Evolutionary conservation across 441 rosid genomes (phyloP), one percentile per base, ranked within the genome.

Genomic region (Cnidoscolus chayamansa): DNA sequence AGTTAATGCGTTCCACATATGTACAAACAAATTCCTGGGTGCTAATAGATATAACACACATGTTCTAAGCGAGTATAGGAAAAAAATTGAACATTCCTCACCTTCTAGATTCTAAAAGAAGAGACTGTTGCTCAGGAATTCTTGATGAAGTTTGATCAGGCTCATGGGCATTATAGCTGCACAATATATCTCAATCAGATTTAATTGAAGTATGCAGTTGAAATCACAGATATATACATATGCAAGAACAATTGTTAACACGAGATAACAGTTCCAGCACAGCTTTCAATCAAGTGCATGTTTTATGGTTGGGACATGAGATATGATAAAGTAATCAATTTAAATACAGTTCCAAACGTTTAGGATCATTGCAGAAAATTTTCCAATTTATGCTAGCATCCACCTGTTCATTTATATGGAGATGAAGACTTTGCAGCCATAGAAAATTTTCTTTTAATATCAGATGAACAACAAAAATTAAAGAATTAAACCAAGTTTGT

Each of bases 101-200:
- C 96, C 92, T 85, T 85, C 82, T 83, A 45, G 92, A 79, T 49
- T 87, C 86, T 73, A 84, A 75, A 61, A 87, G 85, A 80, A 83
- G 87, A 63, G 79, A 35, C 70, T 84, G 91, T 71, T 81, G 84
- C 72, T 87, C 84, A 6, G 74, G 78, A 56, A 70, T 79, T 80
- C 72, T 78, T 16, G 80, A 77, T 62, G 86, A 78, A 73, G 81
- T 86, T 68, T 35, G 67, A 70, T 86, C 92, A 76, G 81, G 49
- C 70, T 88, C 97, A 10, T 78, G 77, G 51, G 87, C 86, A 71
- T 79, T 63, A 75, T 82, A 83, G 76, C 91, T 87, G 86, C 75
- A 76, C 13, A 48, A 58, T n/a, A 71, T 71, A 76, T 71, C 32
- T 15, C 19, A 63, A 51, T 76, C 68, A 68, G 53, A 56, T 73